Percentiles rank a stretch among this genome's conserved stretches.
These are phyloP conservation scores for Pythium volutum DNA, from an alignment of 352 stramenopile species.

Conservation along the genomic window DNA sequence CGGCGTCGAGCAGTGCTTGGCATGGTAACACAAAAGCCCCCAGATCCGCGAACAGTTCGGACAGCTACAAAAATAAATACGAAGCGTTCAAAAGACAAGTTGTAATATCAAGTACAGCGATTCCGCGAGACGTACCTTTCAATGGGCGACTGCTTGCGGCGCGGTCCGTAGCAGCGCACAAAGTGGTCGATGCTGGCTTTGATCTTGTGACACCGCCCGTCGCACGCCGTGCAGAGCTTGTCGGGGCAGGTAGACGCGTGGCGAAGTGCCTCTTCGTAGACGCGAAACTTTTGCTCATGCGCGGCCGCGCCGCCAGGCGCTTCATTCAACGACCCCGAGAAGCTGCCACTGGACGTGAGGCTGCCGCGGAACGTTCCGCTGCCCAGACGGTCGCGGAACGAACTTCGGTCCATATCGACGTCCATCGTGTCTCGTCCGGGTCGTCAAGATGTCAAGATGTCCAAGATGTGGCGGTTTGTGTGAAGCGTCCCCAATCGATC, in stretches of 20 bases:
- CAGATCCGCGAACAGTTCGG: constrained; percentile 84
- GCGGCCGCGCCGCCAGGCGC: constrained; percentile 1
- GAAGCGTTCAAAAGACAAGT: constrained; percentile 1
- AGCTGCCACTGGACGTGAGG: constrained; percentile 15
- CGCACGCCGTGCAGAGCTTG: constrained; percentile 52
- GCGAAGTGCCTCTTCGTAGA: constrained; percentile 81
- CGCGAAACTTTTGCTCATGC: constrained; percentile 82
- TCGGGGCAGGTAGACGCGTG: constrained; percentile 63
- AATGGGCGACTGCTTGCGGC: constrained; percentile 63
- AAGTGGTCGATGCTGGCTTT: constrained; percentile 89
- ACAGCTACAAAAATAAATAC: constrained; percentile 39
- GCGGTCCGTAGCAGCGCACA: constrained; percentile 77
- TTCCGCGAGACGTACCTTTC: constrained; percentile 47
- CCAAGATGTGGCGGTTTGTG: background rate
- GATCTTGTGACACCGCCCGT: constrained; percentile 82
- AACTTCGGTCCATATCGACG: constrained; percentile 24
- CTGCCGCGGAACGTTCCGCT: constrained; percentile 6
- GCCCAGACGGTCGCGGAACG: constrained; percentile 1
- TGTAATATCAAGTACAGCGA: background rate
- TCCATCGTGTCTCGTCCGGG: constrained; percentile 19
- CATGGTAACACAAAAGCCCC: constrained; percentile 84
- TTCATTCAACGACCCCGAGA: constrained; percentile 1
- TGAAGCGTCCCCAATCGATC: background rate
- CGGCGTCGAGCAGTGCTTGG: constrained; percentile 64
- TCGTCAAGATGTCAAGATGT: background rate